These are phyloP conservation scores for Rhizopogon vesiculosus DNA, from an alignment of 768 basidiomycete species.

Conservation along the genomic window DNA sequence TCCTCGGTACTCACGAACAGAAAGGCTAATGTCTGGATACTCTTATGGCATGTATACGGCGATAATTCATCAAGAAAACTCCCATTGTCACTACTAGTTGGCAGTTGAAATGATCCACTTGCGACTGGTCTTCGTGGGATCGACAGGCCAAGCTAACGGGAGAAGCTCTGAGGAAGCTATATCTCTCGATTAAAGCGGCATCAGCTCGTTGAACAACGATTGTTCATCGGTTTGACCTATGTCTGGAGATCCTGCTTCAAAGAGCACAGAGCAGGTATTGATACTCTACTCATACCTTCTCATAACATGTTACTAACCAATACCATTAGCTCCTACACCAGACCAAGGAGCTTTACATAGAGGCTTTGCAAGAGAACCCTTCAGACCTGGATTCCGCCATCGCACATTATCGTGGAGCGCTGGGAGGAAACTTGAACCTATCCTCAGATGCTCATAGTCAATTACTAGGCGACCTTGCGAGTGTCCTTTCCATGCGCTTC, in stretches of 20 bases:
- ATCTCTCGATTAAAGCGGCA: neutral
- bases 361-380: conserved; percentile 4
- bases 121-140: neutral
- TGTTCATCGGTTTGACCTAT: neutral
- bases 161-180: neutral
- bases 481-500: conserved; percentile 21
- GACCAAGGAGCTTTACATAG: neutral
- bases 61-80: neutral
- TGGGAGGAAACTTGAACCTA: conserved; percentile 5
- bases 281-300: neutral
- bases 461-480: conserved; percentile 24
- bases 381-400: conserved; percentile 23
- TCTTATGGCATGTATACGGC: neutral
- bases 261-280: neutral
- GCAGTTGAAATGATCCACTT: neutral
- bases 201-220: neutral
- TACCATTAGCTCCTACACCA: neutral
- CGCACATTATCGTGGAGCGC: conserved; percentile 21
- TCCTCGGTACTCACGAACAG: neutral
- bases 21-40: neutral
- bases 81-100: neutral
- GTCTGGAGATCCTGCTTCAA: neutral
- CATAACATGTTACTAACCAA: neutral
- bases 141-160: neutral
- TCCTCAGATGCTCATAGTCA: conserved; percentile 19